Percentiles rank a stretch among this genome's conserved stretches.
Conservation (phyloP, 1,284 basidiomycete genomes). For the Thecaphora thlaspeos region DNA sequence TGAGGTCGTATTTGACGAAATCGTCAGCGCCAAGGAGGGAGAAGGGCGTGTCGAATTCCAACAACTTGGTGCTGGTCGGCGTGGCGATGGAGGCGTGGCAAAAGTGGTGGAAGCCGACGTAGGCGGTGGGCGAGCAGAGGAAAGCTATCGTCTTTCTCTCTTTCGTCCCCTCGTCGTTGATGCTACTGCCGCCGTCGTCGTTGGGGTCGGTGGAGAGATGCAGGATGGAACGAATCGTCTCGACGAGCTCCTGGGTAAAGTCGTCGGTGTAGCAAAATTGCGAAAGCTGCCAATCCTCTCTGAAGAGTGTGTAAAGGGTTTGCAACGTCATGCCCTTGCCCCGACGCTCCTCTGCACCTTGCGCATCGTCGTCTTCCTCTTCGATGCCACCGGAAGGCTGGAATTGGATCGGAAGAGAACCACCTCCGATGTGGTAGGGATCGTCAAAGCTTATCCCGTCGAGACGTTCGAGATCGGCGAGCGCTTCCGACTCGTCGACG, state of each 20-base stretch:
- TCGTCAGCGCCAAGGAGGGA: slow-evolving; percentile 35
- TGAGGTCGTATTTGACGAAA: slow-evolving; percentile 55
- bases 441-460: slow-evolving; percentile 15
- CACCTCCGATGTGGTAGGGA: background rate
- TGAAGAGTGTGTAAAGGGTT: slow-evolving; percentile 44
- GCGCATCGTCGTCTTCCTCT: too few relatives aligned
- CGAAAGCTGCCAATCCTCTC: slow-evolving; percentile 44
- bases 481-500: slow-evolving; percentile 39
- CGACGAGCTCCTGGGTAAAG: slow-evolving; percentile 16
- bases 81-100: slow-evolving; percentile 3
- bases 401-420: background rate
- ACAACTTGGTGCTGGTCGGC: slow-evolving; percentile 31
- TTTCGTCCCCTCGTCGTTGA: slow-evolving; percentile 4
- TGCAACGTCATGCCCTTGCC: slow-evolving; percentile 25
- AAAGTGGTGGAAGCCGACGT: slow-evolving; percentile 55
- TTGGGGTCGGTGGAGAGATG: too few relatives aligned
- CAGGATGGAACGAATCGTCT: too few relatives aligned
- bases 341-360: too few relatives aligned
- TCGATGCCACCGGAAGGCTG: too few relatives aligned
- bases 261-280: slow-evolving; percentile 33
- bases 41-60: slow-evolving; percentile 56
- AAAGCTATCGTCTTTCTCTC: slow-evolving; percentile 36
- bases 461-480: slow-evolving; percentile 33
- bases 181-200: too few relatives aligned
- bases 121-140: slow-evolving; percentile 57